Evolutionary conservation across 75 land plant species (phyloP).

Genomic region (Picea sitchensis): DNA sequence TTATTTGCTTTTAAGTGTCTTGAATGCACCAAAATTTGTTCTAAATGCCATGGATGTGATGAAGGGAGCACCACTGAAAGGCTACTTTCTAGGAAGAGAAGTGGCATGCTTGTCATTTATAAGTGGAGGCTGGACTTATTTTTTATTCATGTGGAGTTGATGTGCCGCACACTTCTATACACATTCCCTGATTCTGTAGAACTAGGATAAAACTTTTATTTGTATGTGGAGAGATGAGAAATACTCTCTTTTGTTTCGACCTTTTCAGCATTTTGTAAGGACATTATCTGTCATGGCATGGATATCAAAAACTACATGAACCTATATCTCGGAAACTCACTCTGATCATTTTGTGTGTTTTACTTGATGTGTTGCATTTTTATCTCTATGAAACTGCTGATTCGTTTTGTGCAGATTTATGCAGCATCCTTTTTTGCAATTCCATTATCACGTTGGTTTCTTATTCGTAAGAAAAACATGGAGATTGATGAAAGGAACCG

Average conservation of each 20-base stretch:
- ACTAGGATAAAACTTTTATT: background rate
- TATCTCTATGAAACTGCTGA: background rate
- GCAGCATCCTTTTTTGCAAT: conserved; percentile 94
- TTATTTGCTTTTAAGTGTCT: background rate
- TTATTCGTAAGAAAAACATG: conserved; percentile 55
- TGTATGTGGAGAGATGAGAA: background rate
- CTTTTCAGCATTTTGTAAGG: background rate
- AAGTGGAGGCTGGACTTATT: background rate
- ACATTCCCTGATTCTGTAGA: background rate
- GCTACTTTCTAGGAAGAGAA: background rate
- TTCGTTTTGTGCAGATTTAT: conserved; percentile 54
- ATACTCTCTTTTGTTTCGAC: background rate
- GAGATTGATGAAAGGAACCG: conserved; percentile 68
- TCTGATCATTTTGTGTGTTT: background rate
- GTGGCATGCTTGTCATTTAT: background rate
- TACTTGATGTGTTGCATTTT: background rate
- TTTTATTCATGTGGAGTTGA: background rate
- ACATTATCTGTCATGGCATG: background rate
- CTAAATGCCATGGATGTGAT: background rate
- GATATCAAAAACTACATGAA: background rate
- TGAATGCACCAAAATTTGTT: background rate
- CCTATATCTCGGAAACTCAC: background rate
- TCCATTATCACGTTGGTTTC: conserved; percentile 79
- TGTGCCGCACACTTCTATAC: background rate
- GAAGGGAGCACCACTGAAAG: background rate